These are phyloP conservation scores for Xylaria venustula DNA, from an alignment of 495 filamentous ascomycete genomes.

Conservation along the genomic window DNA sequence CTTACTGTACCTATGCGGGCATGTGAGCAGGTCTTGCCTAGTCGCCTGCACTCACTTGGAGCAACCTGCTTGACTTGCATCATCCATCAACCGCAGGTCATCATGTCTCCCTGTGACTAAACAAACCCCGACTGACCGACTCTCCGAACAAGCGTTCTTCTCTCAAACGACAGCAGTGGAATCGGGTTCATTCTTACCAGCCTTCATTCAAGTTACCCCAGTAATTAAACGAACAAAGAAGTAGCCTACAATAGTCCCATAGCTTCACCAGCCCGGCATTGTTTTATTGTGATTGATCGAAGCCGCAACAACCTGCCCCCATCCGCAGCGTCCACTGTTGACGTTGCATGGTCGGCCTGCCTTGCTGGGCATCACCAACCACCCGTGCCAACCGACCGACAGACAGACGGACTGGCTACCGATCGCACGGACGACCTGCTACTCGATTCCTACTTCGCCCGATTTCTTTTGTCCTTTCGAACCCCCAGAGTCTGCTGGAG, in stretches of 20 bases:
- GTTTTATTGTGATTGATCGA: not conserved
- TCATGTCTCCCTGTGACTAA: not conserved
- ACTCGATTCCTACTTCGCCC: not conserved
- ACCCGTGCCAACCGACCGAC: not conserved
- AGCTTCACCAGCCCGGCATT: not conserved
- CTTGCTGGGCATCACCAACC: slow-evolving; percentile 13
- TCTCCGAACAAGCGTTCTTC: not conserved
- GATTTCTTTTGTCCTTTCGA: slow-evolving; percentile 10
- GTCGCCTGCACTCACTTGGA: no score
- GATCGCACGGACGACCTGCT: not conserved
- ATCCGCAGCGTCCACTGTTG: not conserved
- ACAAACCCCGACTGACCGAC: not conserved
- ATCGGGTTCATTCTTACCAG: not conserved
- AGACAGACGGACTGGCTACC: not conserved
- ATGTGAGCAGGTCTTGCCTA: slow-evolving; percentile 18
- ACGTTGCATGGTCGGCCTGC: slow-evolving; percentile 1
- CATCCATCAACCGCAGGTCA: not conserved
- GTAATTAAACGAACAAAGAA: not conserved
- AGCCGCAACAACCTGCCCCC: not conserved
- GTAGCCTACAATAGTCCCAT: not conserved
- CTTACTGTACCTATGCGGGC: slow-evolving; percentile 8
- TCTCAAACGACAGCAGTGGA: not conserved
- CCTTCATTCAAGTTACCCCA: not conserved
- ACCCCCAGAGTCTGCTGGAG: slow-evolving; percentile 23
- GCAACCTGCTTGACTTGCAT: not conserved